Percentiles rank a stretch among this genome's conserved stretches.
phyloP scores from a whole-genome alignment of 2,329 filamentous ascomycete genomes.

The Fusarium praegraminearum region DNA sequence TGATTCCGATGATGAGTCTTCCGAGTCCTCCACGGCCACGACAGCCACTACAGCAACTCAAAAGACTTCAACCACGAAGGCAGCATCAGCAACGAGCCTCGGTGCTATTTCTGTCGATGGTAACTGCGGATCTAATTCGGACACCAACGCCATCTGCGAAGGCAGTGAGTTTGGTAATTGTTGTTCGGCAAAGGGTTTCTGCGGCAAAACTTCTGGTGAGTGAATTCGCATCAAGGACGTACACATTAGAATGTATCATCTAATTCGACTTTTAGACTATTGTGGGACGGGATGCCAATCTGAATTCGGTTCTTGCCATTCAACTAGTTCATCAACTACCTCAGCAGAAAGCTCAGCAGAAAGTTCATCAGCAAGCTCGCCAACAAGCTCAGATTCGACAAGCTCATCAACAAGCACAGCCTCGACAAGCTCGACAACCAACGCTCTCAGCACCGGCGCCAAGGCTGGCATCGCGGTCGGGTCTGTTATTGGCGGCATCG shows the following conservation, averaged over 20 bases:
- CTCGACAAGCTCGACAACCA: background rate
- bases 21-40: background rate
- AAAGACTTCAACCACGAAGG: background rate
- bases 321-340: background rate
- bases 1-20: background rate
- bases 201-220: background rate
- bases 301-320: background rate
- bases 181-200: background rate
- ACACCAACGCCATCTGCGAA: background rate
- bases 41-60: background rate
- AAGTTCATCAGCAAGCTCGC: background rate
- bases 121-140: background rate
- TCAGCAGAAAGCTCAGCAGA: background rate
- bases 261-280: background rate
- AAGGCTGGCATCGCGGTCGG: conserved; percentile 1
- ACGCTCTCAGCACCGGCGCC: background rate
- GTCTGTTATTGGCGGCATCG: background rate
- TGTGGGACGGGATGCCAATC: background rate
- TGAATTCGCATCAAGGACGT: background rate
- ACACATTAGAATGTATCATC: background rate
- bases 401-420: background rate
- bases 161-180: background rate
- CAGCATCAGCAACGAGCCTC: background rate
- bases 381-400: background rate
- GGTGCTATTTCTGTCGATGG: background rate